These are phyloP conservation scores for Drechslerella coelobrocha DNA, from an alignment of 2,329 filamentous ascomycete genomes.

Conservation along the genomic window DNA sequence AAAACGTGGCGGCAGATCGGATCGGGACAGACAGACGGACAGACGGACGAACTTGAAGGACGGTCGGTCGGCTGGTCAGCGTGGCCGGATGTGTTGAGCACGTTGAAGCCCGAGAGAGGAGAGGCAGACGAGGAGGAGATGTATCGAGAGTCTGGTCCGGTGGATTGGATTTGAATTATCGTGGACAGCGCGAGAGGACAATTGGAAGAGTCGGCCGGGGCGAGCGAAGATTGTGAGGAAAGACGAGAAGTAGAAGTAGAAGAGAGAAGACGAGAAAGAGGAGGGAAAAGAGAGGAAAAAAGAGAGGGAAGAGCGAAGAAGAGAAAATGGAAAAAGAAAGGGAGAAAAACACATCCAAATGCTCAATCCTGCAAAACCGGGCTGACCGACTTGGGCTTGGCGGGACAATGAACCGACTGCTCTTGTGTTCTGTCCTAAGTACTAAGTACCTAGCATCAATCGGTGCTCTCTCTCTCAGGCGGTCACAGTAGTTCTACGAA, in stretches of 20 bases:
- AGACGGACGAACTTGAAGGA: background rate
- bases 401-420: background rate
- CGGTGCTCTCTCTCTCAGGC: too few species aligned
- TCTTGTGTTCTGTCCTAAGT: too few species aligned
- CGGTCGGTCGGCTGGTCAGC: background rate
- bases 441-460: too few species aligned
- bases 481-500: too few species aligned
- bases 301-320: background rate
- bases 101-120: background rate
- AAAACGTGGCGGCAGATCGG: background rate
- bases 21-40: background rate
- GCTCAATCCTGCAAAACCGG: background rate
- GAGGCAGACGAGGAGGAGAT: background rate
- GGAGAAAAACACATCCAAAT: slow-evolving; percentile 11
- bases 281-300: slow-evolving; percentile 6
- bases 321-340: background rate
- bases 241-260: background rate
- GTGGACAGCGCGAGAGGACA: too few species aligned
- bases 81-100: background rate
- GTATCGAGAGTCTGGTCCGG: background rate
- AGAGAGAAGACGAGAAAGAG: slow-evolving; percentile 7
- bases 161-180: background rate
- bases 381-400: too few species aligned
- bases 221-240: slow-evolving; percentile 10
- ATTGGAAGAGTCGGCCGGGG: background rate